A percentile compares a stretch with the other conserved stretches of the same genome.
Evolutionary conservation across 352 stramenopile genomes (phyloP).

Genomic region (Peronospora belbahrii): DNA sequence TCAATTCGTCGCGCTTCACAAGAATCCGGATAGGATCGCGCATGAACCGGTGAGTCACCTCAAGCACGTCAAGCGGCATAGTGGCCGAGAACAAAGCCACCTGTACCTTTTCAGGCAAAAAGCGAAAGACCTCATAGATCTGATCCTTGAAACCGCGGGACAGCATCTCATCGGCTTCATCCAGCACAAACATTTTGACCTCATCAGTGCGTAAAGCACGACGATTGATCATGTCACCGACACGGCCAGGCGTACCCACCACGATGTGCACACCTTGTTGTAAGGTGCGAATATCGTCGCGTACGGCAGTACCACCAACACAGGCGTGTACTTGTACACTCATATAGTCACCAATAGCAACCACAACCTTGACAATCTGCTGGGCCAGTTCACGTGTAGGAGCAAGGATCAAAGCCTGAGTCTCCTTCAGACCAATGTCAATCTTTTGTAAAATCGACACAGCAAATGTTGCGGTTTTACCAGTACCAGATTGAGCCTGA

Average conservation of each 20-base stretch:
- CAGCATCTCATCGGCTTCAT: conserved; percentile 99
- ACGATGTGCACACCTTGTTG: conserved; percentile 97
- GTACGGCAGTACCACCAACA: conserved; percentile 96
- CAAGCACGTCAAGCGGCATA: conserved; percentile 98
- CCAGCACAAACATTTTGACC: conserved; percentile 97
- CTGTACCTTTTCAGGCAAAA: conserved; percentile 96
- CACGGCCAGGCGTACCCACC: conserved; percentile 96
- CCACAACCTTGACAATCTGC: conserved; percentile 98
- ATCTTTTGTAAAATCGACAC: conserved; percentile 98
- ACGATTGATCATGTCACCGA: conserved; percentile 99
- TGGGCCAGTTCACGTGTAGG: conserved; percentile 99
- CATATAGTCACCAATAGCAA: conserved; percentile 94
- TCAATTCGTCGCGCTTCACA: conserved; percentile 99
- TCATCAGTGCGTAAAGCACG: conserved; percentile 90
- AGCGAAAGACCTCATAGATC: conserved; percentile 99
- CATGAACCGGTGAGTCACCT: conserved; percentile 99
- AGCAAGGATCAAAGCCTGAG: conserved; percentile 97
- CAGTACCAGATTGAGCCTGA: conserved; percentile 97
- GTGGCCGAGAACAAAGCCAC: conserved; percentile 99
- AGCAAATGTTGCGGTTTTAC: conserved; percentile 99
- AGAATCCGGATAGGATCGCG: conserved; percentile 97
- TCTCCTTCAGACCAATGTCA: conserved; percentile 92
- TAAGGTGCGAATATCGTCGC: conserved; percentile 97
- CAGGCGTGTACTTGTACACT: conserved; percentile 96
- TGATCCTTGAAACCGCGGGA: conserved; percentile 99